phyloP scores from a whole-genome alignment of 2,329 filamentous ascomycete species.

The Cladosporium halotolerans region DNA sequence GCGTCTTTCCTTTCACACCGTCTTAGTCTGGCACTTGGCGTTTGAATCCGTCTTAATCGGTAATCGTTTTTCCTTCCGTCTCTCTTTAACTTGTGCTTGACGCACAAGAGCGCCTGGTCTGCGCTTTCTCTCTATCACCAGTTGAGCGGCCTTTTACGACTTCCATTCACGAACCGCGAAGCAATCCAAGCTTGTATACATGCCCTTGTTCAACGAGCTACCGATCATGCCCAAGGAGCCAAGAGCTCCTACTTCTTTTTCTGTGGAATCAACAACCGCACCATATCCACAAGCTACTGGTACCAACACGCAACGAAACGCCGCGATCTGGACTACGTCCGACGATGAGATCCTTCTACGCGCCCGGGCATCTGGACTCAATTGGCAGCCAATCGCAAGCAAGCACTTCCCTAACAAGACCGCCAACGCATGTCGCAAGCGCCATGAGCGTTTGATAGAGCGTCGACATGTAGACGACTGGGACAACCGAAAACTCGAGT shows the following conservation, averaged over 20 bases:
- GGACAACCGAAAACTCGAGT: conserved; percentile 69
- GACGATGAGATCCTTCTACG: conserved; percentile 69
- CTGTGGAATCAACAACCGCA: conserved; percentile 26
- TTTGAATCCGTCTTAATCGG: conserved; percentile 15
- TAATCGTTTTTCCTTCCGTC: background rate
- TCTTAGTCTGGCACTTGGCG: conserved; percentile 29
- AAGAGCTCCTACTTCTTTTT: conserved; percentile 22
- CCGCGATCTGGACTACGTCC: conserved; percentile 57
- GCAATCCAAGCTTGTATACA: conserved; percentile 12
- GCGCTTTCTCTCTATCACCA: background rate
- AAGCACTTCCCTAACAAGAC: conserved; percentile 71
- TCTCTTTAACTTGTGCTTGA: conserved; percentile 19
- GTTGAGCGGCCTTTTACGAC: no score
- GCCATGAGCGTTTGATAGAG: conserved; percentile 79
- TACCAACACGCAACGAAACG: conserved; percentile 31
- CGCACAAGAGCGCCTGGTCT: conserved; percentile 14
- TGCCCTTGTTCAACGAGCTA: conserved; percentile 21
- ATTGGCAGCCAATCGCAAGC: conserved; percentile 75
- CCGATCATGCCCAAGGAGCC: conserved; percentile 43
- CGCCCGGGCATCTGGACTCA: conserved; percentile 68
- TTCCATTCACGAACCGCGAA: no score
- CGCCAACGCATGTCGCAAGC: conserved; percentile 79
- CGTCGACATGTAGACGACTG: conserved; percentile 67
- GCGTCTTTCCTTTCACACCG: conserved; percentile 24
- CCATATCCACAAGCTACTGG: conserved; percentile 30